Evolutionary conservation across 169 alveolate species (phyloP).

Genomic region (Cryptosporidium viatorum): DNA sequence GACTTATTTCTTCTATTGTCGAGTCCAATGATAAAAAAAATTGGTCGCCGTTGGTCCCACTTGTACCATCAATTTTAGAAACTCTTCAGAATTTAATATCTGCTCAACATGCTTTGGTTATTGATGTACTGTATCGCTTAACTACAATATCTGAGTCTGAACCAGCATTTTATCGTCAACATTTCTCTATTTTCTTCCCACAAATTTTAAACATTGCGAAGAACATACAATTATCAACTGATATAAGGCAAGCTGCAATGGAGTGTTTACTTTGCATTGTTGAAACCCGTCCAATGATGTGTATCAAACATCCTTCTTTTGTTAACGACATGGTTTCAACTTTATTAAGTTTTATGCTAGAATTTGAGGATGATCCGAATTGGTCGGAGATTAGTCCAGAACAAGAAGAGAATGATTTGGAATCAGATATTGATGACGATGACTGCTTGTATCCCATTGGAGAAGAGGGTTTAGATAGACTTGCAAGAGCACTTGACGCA

Average conservation of each 20-base stretch:
- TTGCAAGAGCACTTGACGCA: constrained; percentile 87
- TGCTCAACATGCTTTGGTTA: constrained; percentile 66
- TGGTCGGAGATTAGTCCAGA: constrained; percentile 79
- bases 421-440: constrained; percentile 84
- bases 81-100: constrained; percentile 62
- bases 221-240: constrained; percentile 53
- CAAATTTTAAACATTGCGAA: constrained; percentile 60
- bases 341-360: constrained; percentile 82
- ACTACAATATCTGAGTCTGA: constrained; percentile 70
- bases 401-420: constrained; percentile 86
- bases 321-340: constrained; percentile 72
- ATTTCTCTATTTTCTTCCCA: constrained; percentile 53
- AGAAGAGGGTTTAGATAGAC: constrained; percentile 87
- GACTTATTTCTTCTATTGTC: constrained; percentile 61
- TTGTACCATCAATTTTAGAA: constrained; percentile 39
- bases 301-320: constrained; percentile 48
- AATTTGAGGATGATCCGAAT: constrained; percentile 83
- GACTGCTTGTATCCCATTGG: constrained; percentile 87
- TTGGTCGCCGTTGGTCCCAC: constrained; percentile 71
- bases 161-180: constrained; percentile 71
- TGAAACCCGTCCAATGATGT: constrained; percentile 73
- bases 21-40: constrained; percentile 64
- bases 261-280: constrained; percentile 68
- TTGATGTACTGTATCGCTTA: constrained; percentile 64
- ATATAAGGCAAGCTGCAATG: constrained; percentile 69